Base-by-base conservation (phyloP, 805 yeast genomes). In the Ogataea thermomethanolica region DNA sequence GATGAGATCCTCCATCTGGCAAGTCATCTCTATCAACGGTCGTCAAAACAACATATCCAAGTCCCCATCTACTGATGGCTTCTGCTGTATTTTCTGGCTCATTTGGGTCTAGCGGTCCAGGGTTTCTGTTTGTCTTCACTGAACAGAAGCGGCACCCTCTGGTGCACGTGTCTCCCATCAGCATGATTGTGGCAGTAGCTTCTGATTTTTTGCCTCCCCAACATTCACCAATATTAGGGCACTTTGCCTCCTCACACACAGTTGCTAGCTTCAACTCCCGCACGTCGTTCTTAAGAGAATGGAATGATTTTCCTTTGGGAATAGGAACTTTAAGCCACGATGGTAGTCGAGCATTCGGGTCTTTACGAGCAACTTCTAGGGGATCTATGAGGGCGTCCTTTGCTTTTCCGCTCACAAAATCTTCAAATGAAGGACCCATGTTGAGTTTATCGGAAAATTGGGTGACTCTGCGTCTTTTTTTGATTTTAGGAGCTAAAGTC, bases 181-280 rank as follows among this genome's bases (percentile, higher is more conserved):
- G 71, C 99, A 93, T 93, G 53, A 93, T 93, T 2, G 99, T 93
- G 5, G 96, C 96, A 7, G 96, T 88, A 3, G 99, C 97, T 48
- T 88, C 91, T 6, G 91, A 78, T 61, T 90, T 83, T 55, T 81
- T 78, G 23, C 99, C 99, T 41, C 99, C 98, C 99, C 99, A 93
- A 65, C 99, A 93, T 62, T 93, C 99, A 37, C 98, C 96, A 47
- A 93, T 93, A 62, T 93, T 93, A n/a, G 99, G 99, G 66, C 99
- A 93, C 58, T 93, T 83, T 4, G 99, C 99, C 58, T 93, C 99
- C 64, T 93, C 98, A 66, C 99, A 93, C 23, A 93, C 99, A 0
- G 99, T 93, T 26, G 96, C 84, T 37, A 93, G 69, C 49, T 88
- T 87, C 45, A 93, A 69, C 43, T 95, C 97, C 45, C 88, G 74